Evolutionary conservation across 257 asterid genomes (phyloP).

Genomic region (Petunia secreta): DNA sequence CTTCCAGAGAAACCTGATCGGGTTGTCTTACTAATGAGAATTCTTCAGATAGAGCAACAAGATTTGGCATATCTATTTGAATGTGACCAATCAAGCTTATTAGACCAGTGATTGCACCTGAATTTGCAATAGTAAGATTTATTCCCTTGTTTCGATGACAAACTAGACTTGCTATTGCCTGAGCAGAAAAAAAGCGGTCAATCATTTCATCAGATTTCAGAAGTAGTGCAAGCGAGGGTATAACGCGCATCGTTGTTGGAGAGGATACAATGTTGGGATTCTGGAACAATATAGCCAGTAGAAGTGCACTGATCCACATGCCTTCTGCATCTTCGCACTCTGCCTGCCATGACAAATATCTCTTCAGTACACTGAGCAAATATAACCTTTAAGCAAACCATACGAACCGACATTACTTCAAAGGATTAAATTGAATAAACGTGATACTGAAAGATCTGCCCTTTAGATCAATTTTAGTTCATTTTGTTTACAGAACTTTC

Average conservation of each 20-base stretch:
- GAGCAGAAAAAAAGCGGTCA: constrained; percentile 77
- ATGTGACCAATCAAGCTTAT: constrained; percentile 62
- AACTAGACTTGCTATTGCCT: constrained; percentile 81
- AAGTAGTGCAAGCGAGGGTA: constrained; percentile 57
- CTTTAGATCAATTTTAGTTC: not conserved
- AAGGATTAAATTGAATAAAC: not conserved
- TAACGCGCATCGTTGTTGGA: constrained; percentile 55
- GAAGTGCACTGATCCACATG: constrained; percentile 76
- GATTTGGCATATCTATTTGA: constrained; percentile 66
- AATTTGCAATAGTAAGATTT: constrained; percentile 72
- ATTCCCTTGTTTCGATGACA: constrained; percentile 62
- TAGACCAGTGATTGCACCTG: constrained; percentile 73
- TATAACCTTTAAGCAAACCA: constrained; percentile 20
- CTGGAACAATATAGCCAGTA: constrained; percentile 78
- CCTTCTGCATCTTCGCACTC: constrained; percentile 75
- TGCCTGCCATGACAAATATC: constrained; percentile 51
- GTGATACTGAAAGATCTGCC: not conserved
- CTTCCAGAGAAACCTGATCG: constrained; percentile 63
- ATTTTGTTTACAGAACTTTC: not conserved
- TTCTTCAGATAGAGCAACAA: constrained; percentile 68
- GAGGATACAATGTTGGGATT: constrained; percentile 57
- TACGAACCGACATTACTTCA: constrained; percentile 15
- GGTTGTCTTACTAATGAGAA: constrained; percentile 74
- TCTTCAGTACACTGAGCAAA: not conserved
- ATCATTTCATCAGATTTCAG: constrained; percentile 70